Percentiles rank a stretch among this genome's conserved stretches.
Conservation (phyloP, 1,284 basidiomycete species). For the Austroboletus rostrupii region DNA sequence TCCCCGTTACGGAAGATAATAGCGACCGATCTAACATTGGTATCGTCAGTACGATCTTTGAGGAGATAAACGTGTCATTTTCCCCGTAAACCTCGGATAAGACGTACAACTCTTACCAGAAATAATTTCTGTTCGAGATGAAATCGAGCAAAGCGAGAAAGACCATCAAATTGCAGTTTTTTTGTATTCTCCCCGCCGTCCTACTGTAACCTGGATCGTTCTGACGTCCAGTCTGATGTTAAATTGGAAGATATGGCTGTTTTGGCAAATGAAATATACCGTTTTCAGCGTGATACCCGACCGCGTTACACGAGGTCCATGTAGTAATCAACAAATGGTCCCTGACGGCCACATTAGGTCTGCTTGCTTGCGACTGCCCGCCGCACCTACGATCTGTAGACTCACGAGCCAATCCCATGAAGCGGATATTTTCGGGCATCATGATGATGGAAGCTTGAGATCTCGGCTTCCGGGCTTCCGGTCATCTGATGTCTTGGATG, state of each 20-base stretch:
- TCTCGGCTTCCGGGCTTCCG: conserved; percentile 9
- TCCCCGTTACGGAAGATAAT: neutral
- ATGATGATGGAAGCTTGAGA: conserved; percentile 2
- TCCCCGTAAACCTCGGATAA: conserved; percentile 8
- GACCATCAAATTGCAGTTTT: neutral
- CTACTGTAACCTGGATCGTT: too few relatives aligned
- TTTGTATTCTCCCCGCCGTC: too few relatives aligned
- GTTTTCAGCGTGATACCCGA: neutral
- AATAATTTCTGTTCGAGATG: neutral
- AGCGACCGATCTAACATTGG: conserved; percentile 1
- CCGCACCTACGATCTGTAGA: conserved; percentile 3
- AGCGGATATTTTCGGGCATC: conserved; percentile 6
- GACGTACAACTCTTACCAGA: neutral
- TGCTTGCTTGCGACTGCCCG: neutral
- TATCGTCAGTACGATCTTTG: neutral
- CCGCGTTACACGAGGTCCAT: neutral
- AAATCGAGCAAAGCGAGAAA: neutral
- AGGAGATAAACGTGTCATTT: neutral
- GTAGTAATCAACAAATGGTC: neutral
- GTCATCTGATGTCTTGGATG: conserved; percentile 4
- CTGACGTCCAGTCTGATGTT: neutral
- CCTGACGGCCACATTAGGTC: neutral
- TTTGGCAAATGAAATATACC: neutral
- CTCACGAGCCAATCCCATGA: conserved; percentile 1
- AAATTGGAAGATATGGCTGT: conserved; percentile 2